Evolutionary conservation across 768 basidiomycete genomes (phyloP), one percentile per base, ranked within the genome.

Genomic region (Postia placenta): DNA sequence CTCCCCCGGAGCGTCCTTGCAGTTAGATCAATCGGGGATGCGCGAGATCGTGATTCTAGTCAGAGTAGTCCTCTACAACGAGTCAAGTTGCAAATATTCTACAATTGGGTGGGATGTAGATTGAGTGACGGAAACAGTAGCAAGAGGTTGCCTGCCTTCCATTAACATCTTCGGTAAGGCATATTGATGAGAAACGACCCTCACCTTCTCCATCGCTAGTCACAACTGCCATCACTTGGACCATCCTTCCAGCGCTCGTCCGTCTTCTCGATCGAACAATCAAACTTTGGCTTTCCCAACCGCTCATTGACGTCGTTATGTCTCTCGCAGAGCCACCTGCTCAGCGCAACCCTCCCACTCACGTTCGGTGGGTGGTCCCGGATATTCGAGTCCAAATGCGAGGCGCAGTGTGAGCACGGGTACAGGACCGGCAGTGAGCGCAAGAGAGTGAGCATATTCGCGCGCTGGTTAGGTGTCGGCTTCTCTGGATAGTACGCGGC

Each of bases 241-340:
- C 93, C 95, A 64, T 94, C 90, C 70, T 76, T 88, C 95, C 95
- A 98, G 59, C 94, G 73, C 72, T 91, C 85, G 56, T 88, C 85
- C 40, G 86, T 80, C 63, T 79, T 90, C 27, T 56, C 49, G 26
- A 59, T 51, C 28, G 68, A 61, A 64, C 95, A 98, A 64, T 92
- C 82, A 67, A 97, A 97, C 46, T 38, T 64, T 50, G 74, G 73
- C 75, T 96, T 97, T 36, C 92, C 92, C 27, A 97, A 69, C 65
- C 82, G 80, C 63, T 74, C 74, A 60, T 95, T 98, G 49, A 97
- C 93, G 61, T 87, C 86, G 60, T 98, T 98, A 64, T 98, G 95
- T 58, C 87, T 72, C 67, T 87, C 78, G 61, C 95, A 97, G 53
- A 98, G 72, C 94, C 93, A 97, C 58, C 72, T 70, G 59, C 85